Evolutionary conservation across 2,329 filamentous ascomycete genomes (phyloP).

Genomic region (Cordyceps sp.): DNA sequence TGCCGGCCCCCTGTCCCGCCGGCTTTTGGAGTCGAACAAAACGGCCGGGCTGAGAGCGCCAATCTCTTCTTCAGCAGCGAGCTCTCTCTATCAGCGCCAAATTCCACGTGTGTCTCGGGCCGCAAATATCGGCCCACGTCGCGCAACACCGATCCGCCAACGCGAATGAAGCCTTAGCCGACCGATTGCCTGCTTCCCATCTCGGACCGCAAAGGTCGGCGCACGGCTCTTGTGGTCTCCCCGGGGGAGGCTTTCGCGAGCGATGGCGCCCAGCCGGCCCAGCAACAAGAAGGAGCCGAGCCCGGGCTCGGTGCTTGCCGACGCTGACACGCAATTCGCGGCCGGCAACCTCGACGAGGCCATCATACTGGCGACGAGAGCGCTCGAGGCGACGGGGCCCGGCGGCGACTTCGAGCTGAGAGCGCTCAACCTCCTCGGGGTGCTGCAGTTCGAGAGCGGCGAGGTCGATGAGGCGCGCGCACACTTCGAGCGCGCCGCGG

Average conservation of each 20-base stretch:
- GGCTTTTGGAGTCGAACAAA: too few species aligned
- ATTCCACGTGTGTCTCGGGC: too few species aligned
- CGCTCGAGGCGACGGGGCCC: constrained; percentile 24
- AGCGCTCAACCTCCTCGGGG: constrained; percentile 60
- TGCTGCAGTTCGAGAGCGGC: constrained; percentile 69
- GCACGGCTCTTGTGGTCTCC: too few species aligned
- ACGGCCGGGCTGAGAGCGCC: too few species aligned
- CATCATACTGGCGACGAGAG: constrained; percentile 21
- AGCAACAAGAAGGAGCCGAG: constrained; percentile 16
- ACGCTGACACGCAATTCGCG: constrained; percentile 24
- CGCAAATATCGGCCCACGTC: too few species aligned
- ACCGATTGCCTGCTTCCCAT: neutral
- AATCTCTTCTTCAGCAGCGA: too few species aligned
- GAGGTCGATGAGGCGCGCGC: constrained; percentile 59
- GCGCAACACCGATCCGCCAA: too few species aligned
- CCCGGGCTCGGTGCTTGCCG: constrained; percentile 15
- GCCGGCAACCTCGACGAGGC: constrained; percentile 25
- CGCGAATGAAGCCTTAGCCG: neutral
- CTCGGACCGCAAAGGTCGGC: neutral
- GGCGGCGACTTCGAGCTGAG: constrained; percentile 38
- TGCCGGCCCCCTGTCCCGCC: too few species aligned
- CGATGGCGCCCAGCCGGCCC: constrained; percentile 25
- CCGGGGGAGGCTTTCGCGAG: neutral
- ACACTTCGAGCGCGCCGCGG: constrained; percentile 57
- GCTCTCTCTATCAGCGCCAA: too few species aligned